Conservation (phyloP, 2,329 filamentous ascomycete genomes). For the Fusarium musae region DNA sequence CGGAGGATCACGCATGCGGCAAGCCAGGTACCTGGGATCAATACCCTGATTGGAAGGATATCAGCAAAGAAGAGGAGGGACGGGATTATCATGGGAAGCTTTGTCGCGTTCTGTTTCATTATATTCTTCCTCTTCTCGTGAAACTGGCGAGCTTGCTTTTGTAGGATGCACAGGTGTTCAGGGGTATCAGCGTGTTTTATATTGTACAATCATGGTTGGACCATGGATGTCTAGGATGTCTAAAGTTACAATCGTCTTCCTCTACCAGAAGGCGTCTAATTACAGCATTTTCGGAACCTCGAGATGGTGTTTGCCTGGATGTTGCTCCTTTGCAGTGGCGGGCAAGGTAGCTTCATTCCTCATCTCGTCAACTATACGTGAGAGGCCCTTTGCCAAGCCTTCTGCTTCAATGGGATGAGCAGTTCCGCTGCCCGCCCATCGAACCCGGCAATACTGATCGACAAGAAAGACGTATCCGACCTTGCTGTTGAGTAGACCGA, state of each 20-base stretch:
- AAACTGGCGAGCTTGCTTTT: slow-evolving; percentile 19
- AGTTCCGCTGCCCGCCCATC: slow-evolving; percentile 89
- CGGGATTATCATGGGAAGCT: slow-evolving; percentile 89
- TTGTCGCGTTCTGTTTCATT: slow-evolving; percentile 92
- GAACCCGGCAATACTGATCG: slow-evolving; percentile 86
- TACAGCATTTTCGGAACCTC: slow-evolving; percentile 44
- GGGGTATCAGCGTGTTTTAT: slow-evolving; percentile 52
- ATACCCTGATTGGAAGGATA: slow-evolving; percentile 90
- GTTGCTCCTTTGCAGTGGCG: slow-evolving; percentile 49
- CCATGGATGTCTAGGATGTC: slow-evolving; percentile 40
- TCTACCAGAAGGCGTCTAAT: slow-evolving; percentile 32
- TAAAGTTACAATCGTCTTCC: slow-evolving; percentile 39
- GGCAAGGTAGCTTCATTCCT: slow-evolving; percentile 51
- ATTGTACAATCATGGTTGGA: slow-evolving; percentile 48
- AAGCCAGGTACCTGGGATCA: slow-evolving; percentile 91
- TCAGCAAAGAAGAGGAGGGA: slow-evolving; percentile 95
- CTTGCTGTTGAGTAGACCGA: slow-evolving; percentile 84
- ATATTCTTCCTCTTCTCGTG: slow-evolving; percentile 82
- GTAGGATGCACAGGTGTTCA: slow-evolving; percentile 48
- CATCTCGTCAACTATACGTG: slow-evolving; percentile 70
- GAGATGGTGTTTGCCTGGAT: slow-evolving; percentile 47
- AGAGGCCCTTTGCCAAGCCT: slow-evolving; percentile 72
- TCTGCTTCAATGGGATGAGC: slow-evolving; percentile 74
- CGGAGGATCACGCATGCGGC: slow-evolving; percentile 89
- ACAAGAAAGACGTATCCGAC: slow-evolving; percentile 95